Conservation (phyloP, 2,329 filamentous ascomycete species). For the Paraphoma chrysanthemicola region DNA sequence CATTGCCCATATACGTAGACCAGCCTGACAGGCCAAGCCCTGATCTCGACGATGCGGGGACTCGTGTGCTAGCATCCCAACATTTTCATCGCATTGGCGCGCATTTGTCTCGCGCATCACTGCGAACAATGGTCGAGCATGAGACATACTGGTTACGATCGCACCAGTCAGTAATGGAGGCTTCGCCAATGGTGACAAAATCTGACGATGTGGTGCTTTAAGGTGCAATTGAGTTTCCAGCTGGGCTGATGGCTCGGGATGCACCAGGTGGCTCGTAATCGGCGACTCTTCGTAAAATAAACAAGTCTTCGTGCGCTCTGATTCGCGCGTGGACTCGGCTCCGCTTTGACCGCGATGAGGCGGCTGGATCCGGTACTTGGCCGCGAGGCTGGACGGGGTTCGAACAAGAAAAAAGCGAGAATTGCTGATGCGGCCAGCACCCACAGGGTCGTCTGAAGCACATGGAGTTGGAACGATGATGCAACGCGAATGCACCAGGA, state of each 20-base stretch:
- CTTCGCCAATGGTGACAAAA: constrained; percentile 13
- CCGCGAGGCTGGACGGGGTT: constrained; percentile 36
- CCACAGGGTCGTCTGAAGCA: constrained; percentile 10
- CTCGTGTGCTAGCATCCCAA: constrained; percentile 26
- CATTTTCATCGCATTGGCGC: constrained; percentile 21
- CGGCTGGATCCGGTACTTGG: constrained; percentile 37
- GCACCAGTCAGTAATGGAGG: constrained; percentile 7
- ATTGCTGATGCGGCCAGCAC: constrained; percentile 22
- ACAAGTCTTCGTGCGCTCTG: constrained; percentile 33
- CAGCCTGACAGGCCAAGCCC: constrained; percentile 23
- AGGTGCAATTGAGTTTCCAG: constrained; percentile 21
- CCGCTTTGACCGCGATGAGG: constrained; percentile 30
- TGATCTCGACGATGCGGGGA: constrained; percentile 20
- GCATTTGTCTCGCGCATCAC: constrained; percentile 10
- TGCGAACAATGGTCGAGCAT: constrained; percentile 20
- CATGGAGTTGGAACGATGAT: constrained; percentile 13
- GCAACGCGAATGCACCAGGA: constrained; percentile 5
- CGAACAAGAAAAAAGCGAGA: constrained; percentile 10
- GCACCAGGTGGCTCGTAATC: constrained; percentile 33
- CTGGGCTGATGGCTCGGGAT: constrained; percentile 22
- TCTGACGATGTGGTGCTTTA: constrained; percentile 11
- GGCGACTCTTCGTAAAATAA: constrained; percentile 37
- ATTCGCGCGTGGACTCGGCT: constrained; percentile 33
- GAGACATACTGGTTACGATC: constrained; percentile 16
- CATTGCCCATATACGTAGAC: constrained; percentile 33